These are phyloP conservation scores for Kodamaea anthophila DNA, from an alignment of 1,139 yeast genomes.

Conservation along the genomic window DNA sequence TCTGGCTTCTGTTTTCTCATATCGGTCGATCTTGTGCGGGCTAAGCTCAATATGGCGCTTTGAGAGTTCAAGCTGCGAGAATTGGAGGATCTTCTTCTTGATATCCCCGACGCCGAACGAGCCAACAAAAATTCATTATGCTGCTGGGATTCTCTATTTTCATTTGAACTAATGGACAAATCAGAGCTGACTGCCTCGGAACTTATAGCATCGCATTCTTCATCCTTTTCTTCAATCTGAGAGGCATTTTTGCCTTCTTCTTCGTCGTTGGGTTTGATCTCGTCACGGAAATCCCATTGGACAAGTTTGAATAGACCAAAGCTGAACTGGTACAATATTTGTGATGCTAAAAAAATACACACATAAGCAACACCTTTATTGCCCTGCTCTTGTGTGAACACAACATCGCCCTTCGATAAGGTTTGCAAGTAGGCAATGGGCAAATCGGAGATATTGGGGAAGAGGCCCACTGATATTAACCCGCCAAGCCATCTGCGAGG, in stretches of 20 bases:
- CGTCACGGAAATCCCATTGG: constrained; percentile 60
- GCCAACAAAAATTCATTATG: constrained; percentile 9
- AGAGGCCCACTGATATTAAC: constrained; percentile 54
- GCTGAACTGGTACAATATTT: constrained; percentile 66
- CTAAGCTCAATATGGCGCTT: constrained; percentile 6
- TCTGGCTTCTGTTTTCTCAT: constrained; percentile 44
- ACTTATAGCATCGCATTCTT: not conserved
- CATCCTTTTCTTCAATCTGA: constrained; percentile 2
- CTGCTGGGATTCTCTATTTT: constrained; percentile 3
- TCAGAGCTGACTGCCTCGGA: not conserved
- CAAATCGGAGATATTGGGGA: constrained; percentile 71
- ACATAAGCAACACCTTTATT: constrained; percentile 82
- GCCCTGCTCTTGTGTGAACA: constrained; percentile 54
- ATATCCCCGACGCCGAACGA: constrained; percentile 2
- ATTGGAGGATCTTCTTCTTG: constrained; percentile 2
- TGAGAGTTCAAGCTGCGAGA: constrained; percentile 7
- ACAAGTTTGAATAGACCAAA: constrained; percentile 68
- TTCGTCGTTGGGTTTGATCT: constrained; percentile 9
- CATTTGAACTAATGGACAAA: not conserved
- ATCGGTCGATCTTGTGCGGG: constrained; percentile 26
- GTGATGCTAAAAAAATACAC: constrained; percentile 70
- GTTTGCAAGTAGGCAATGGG: constrained; percentile 89
- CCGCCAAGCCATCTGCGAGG: constrained; percentile 85
- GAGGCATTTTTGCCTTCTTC: constrained; percentile 2
- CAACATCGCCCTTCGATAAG: constrained; percentile 55